Base-by-base conservation (phyloP, 2,329 filamentous ascomycete species). In the Huntiella decipiens region DNA sequence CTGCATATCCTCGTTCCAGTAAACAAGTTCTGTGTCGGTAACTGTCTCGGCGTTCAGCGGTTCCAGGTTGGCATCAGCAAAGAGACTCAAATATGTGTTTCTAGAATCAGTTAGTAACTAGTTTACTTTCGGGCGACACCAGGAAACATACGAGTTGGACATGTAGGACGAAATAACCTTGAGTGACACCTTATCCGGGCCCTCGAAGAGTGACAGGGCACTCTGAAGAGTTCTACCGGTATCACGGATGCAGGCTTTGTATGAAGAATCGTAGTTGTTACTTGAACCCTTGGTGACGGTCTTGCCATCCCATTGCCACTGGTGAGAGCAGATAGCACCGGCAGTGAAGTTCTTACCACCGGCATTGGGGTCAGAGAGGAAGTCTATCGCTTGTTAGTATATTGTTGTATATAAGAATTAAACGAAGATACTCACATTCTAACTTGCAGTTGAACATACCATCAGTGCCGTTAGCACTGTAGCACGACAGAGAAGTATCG, bases 291-390 rank as follows among this genome's bases (percentile, higher is more conserved):
- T 46, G 10, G 46, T 28, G 4, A 46, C 36, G 2, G 52, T 50
- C 32, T 52, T 17, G 35, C 55, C 53, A 44, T 56, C 54, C 55
- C 55, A 56, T 13, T 50, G n/a, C 53, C 54, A 56, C 10, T 36
- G 32, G 22, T 50, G 46, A 7, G 50, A 38, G 49, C 55, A 56
- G 22, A 28, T 12, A 13, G 39, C 22, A n/a, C 16, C 12, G 10
- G 47, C 12, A 12, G 10, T 39, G 5, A 38, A n/a, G n/a, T 37
- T 38, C n/a, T 37, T 41, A 4, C 33, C 28, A 10, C 39, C 39
- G 10, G 38, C 47, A 28, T 49, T 49, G 34, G 47, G 44, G 17
- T 49, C 47, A 4, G 41, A 32, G 2, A 49, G 7, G 8, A 16
- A 8, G 39, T 43, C 47, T 49, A 22, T 16, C 10, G 17, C 10